These are phyloP conservation scores for Moesziomyces antarcticus DNA, from an alignment of 1,284 basidiomycete species.

Conservation along the genomic window DNA sequence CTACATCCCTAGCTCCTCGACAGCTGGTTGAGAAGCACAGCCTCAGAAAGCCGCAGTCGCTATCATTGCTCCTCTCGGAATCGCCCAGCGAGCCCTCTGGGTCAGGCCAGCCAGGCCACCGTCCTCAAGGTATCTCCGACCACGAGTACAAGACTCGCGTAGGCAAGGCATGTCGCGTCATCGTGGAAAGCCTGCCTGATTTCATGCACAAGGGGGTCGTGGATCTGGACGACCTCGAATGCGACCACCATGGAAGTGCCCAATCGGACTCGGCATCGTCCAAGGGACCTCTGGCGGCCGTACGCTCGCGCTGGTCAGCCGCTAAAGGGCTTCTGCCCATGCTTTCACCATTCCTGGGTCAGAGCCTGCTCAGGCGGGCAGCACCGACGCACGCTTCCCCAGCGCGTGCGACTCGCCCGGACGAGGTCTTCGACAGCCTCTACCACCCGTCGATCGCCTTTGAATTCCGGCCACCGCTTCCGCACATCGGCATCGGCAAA, in stretches of 20 bases:
- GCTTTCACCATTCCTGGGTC: conserved; percentile 37
- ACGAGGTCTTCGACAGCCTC: conserved; percentile 31
- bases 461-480: conserved; percentile 45
- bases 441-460: conserved; percentile 58
- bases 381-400: conserved; percentile 10
- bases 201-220: conserved; percentile 50
- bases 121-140: conserved; percentile 21
- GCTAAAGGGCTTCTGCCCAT: conserved; percentile 19
- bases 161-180: conserved; percentile 44
- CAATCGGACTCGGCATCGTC: neutral
- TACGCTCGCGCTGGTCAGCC: conserved; percentile 8
- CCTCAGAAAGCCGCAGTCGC: neutral
- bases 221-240: conserved; percentile 39
- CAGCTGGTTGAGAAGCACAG: neutral
- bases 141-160: conserved; percentile 55
- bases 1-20: neutral
- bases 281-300: neutral
- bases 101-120: neutral
- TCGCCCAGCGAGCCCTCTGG: neutral
- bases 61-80: conserved; percentile 7
- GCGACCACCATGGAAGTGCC: neutral
- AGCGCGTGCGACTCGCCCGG: neutral
- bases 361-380: conserved; percentile 26
- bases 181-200: conserved; percentile 46
- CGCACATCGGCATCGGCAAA: conserved; percentile 30